Percentiles rank a stretch among this genome's conserved stretches.
These are phyloP conservation scores for Botryotinia convoluta DNA, from an alignment of 2,329 filamentous ascomycete species.

Conservation along the genomic window DNA sequence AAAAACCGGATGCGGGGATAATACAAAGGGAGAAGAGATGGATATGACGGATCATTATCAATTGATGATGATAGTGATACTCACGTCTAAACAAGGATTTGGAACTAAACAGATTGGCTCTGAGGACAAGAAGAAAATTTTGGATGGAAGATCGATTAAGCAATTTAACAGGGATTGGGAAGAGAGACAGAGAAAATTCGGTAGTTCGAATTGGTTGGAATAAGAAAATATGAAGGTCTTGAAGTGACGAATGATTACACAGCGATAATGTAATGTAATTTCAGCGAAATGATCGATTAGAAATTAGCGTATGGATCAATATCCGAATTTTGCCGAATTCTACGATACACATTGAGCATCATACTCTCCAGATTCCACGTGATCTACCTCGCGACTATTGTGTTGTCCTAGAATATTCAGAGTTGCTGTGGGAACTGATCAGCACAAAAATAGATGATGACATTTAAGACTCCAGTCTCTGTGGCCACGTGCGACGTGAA, in stretches of 20 bases:
- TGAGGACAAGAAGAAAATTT: neutral
- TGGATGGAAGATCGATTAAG: neutral
- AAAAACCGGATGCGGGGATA: neutral
- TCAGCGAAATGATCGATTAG: neutral
- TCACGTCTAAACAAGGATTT: neutral
- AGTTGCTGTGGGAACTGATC: neutral
- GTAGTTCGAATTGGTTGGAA: neutral
- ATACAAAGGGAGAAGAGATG: neutral
- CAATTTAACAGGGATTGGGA: neutral
- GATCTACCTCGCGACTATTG: neutral
- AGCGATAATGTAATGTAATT: neutral
- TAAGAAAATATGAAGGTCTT: neutral
- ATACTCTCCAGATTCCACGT: neutral
- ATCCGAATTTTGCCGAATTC: neutral
- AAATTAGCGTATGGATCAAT: neutral
- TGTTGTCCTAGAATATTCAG: neutral
- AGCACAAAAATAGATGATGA: neutral
- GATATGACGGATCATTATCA: neutral
- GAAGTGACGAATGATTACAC: neutral
- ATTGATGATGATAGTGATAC: neutral
- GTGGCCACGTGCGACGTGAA: neutral
- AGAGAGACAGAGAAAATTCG: neutral
- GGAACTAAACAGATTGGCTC: neutral
- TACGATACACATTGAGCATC: neutral
- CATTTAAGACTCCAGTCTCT: neutral